Evolutionary conservation across 1,284 basidiomycete genomes (phyloP), one percentile per base, ranked within the genome.

Genomic region (Cutaneotrichosporon spelunceum): DNA sequence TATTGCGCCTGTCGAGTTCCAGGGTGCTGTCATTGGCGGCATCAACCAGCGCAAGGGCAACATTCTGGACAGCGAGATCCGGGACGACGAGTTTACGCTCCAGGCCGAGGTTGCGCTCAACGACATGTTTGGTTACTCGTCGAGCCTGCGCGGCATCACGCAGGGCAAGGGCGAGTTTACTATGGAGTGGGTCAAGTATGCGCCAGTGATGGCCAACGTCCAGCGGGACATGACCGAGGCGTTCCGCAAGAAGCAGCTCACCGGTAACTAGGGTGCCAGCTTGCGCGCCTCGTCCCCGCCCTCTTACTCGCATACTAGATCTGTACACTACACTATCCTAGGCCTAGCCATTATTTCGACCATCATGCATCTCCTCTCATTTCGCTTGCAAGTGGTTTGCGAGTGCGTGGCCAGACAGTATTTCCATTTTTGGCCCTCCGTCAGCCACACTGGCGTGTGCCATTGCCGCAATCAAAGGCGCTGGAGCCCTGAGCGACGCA

Each of bases 41-140:
- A 82, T 99, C 72, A 99, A 97, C 78, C 88, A 91, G 65, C 86
- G 96, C 42, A 87, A 93, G 64, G 96, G 96, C 2, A 94, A 91
- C 7, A 97, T 99, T 71, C 83, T 95, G 55, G 95, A 98, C 73
- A 96, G 91, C 66, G 96, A 99, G 80, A 88, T 97, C 36, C 87
- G 94, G 48, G 94, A 97, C 70, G 96, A 99, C 73, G 95, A 99
- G 81, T 98, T 99, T 74, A 93, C 91, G 2, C 85, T 90, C 60
- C 84, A 85, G 24, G 93, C 93, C 29, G 95, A 98, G 76, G 94
- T 99, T 16, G 88, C 91, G 10, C 80, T 99, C 78, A 98, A 95
- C 79, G 95, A 99, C 74, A 99, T 99, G 96, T 99, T 99, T 77
- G 95, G 95, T 33, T 99, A 95, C 77, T 93, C 91, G 29, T 91